Conservation (phyloP, 306 rosid genomes). For the Corylus avellana region DNA sequence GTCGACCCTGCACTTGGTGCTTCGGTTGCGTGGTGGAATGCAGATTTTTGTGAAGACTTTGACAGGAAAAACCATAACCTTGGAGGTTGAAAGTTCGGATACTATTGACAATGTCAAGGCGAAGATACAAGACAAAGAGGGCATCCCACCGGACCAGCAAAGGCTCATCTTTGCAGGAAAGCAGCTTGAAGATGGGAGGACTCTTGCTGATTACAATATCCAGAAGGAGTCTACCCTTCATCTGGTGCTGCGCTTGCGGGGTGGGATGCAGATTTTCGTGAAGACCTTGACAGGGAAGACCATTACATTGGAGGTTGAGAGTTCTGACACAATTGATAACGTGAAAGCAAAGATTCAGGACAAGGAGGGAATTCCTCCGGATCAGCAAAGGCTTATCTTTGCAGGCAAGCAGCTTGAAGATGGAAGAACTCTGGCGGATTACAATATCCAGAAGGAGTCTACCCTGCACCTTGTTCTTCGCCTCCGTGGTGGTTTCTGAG, state of each 20-base stretch:
- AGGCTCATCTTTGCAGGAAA: slow-evolving; percentile 36
- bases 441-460: slow-evolving; percentile 41
- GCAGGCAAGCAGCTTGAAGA: slow-evolving; percentile 41
- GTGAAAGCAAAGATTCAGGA: slow-evolving; percentile 37
- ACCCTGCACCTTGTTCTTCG: slow-evolving; percentile 39
- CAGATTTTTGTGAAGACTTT: slow-evolving; percentile 33
- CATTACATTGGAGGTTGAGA: slow-evolving; percentile 35
- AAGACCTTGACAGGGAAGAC: slow-evolving; percentile 39
- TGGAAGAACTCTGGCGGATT: slow-evolving; percentile 38
- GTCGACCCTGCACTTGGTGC: slow-evolving; percentile 33
- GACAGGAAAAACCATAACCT: slow-evolving; percentile 29
- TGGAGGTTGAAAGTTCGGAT: slow-evolving; percentile 35
- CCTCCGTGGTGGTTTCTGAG: slow-evolving; percentile 34
- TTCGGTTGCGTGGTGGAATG: slow-evolving; percentile 39
- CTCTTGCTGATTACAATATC: slow-evolving; percentile 34
- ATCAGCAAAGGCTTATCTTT: slow-evolving; percentile 35
- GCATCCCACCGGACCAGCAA: slow-evolving; percentile 35
- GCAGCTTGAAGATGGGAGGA: slow-evolving; percentile 34
- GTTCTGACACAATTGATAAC: slow-evolving; percentile 32
- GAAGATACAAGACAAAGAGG: slow-evolving; percentile 35
- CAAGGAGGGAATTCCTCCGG: slow-evolving; percentile 39
- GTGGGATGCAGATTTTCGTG: slow-evolving; percentile 38
- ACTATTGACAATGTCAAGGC: slow-evolving; percentile 33
- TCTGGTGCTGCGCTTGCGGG: slow-evolving; percentile 34
- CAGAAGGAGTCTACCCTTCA: slow-evolving; percentile 40